Conservation (phyloP, 176 grass and related monocot species). For the Eremochloa ophiuroides region DNA sequence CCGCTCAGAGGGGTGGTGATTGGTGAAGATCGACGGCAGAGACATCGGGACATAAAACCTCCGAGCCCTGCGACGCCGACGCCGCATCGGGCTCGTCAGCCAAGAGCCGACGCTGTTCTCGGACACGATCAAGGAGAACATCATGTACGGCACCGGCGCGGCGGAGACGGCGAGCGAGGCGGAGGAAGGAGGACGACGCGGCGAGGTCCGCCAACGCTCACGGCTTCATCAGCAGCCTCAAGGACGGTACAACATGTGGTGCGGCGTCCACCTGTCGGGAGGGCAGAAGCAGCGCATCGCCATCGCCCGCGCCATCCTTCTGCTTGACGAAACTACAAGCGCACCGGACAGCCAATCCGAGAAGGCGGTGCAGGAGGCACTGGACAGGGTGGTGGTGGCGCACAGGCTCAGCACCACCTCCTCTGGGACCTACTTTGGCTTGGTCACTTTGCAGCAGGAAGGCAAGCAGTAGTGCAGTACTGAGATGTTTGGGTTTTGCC, state of each 20-base stretch:
- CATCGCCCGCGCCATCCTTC: conserved; percentile 46
- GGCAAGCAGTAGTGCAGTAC: neutral
- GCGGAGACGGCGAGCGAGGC: conserved; percentile 39
- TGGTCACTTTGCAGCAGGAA: conserved; percentile 56
- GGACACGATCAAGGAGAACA: conserved; percentile 70
- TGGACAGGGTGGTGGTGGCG: conserved; percentile 62
- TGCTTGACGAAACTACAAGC: neutral
- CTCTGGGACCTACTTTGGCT: conserved; percentile 39
- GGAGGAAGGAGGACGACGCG: conserved; percentile 65
- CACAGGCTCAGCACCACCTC: conserved; percentile 62
- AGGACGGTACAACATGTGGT: conserved; percentile 48
- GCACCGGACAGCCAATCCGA: neutral
- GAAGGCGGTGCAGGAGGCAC: conserved; percentile 5
- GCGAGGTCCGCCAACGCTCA: conserved; percentile 73
- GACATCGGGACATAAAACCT: too few relatives aligned
- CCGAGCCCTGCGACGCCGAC: too few relatives aligned
- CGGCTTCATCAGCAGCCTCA: conserved; percentile 54
- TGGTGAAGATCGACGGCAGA: too few relatives aligned
- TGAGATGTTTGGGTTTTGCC: neutral
- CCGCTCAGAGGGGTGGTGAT: too few relatives aligned
- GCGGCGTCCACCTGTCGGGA: conserved; percentile 53
- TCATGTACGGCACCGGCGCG: conserved; percentile 40
- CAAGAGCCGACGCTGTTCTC: conserved; percentile 85
- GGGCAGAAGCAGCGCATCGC: conserved; percentile 63
- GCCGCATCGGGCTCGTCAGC: too few relatives aligned